Evolutionary conservation across 352 stramenopile genomes (phyloP).

Genomic region (Phytophthora cactorum): DNA sequence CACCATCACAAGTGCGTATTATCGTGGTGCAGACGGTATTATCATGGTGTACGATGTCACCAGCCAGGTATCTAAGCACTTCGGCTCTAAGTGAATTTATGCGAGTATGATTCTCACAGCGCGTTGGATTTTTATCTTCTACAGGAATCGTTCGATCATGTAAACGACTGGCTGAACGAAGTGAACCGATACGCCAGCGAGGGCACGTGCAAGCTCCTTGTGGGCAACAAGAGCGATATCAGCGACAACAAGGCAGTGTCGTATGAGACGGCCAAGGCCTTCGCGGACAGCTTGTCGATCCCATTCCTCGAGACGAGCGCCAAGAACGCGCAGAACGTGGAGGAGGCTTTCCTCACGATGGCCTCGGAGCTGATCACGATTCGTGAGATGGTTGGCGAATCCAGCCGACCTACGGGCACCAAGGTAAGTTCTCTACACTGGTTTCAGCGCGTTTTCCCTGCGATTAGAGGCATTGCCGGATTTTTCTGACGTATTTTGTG

Average conservation of each 20-base stretch:
- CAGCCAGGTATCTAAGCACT: conserved; percentile 68
- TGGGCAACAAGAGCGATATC: conserved; percentile 99
- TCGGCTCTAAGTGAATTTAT: background rate
- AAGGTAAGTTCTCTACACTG: conserved; percentile 48
- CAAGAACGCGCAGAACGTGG: conserved; percentile 99
- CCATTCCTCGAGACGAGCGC: conserved; percentile 99
- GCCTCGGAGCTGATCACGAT: conserved; percentile 97
- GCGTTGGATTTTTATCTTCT: background rate
- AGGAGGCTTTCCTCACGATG: conserved; percentile 99
- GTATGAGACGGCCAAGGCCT: conserved; percentile 97
- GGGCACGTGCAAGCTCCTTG: conserved; percentile 99
- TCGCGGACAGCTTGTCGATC: conserved; percentile 97
- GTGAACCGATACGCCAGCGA: conserved; percentile 98
- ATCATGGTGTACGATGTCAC: conserved; percentile 99
- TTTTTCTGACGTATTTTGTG: conserved; percentile 24
- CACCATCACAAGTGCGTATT: conserved; percentile 99
- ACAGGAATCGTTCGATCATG: conserved; percentile 99
- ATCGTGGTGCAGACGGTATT: conserved; percentile 98
- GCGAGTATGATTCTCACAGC: background rate
- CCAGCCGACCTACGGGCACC: conserved; percentile 65
- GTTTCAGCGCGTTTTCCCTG: conserved; percentile 13
- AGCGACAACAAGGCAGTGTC: conserved; percentile 96
- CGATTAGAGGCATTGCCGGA: background rate
- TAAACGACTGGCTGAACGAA: conserved; percentile 99
- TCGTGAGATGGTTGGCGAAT: conserved; percentile 85